Percentiles rank a stretch among this genome's conserved stretches.
These are phyloP conservation scores for Kazachstania africana DNA, from an alignment of 805 yeast species.

Conservation along the genomic window DNA sequence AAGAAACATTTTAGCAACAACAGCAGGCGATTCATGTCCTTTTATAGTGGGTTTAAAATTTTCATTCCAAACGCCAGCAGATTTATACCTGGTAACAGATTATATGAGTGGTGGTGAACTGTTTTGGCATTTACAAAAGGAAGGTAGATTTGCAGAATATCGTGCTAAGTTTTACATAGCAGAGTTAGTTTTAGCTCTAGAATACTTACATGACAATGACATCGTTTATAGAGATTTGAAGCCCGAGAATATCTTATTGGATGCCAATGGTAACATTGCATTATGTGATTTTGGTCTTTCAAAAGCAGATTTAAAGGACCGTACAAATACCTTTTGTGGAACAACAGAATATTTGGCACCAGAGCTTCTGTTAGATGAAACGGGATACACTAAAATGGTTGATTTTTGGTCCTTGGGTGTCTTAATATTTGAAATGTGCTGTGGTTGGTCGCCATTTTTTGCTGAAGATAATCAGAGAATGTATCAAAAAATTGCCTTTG, in stretches of 20 bases:
- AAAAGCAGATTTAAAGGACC: conserved; percentile 43
- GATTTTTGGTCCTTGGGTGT: conserved; percentile 85
- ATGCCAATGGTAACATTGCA: conserved; percentile 45
- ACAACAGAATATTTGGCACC: conserved; percentile 91
- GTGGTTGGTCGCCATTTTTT: conserved; percentile 96
- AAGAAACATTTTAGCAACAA: conserved; percentile 84
- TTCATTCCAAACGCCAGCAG: conserved; percentile 90
- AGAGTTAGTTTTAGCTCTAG: conserved; percentile 77
- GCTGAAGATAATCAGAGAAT: conserved; percentile 66
- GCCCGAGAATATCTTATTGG: conserved; percentile 83
- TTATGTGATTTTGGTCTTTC: conserved; percentile 87
- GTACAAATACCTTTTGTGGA: conserved; percentile 76
- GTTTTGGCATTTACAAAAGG: conserved; percentile 93
- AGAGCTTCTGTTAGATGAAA: conserved; percentile 69
- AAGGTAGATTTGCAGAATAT: conserved; percentile 85
- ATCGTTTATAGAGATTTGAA: conserved; percentile 89
- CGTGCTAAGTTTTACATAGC: conserved; percentile 96
- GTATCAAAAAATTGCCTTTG: conserved; percentile 94
- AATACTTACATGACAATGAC: conserved; percentile 72
- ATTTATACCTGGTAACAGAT: conserved; percentile 87
- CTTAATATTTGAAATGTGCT: conserved; percentile 94
- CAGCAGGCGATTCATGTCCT: conserved; percentile 80
- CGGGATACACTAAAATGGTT: conserved; percentile 72
- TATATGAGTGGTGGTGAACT: conserved; percentile 98
- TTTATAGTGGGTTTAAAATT: conserved; percentile 93